Conservation (phyloP, 352 stramenopile genomes). For the Saprolegnia diclina region DNA sequence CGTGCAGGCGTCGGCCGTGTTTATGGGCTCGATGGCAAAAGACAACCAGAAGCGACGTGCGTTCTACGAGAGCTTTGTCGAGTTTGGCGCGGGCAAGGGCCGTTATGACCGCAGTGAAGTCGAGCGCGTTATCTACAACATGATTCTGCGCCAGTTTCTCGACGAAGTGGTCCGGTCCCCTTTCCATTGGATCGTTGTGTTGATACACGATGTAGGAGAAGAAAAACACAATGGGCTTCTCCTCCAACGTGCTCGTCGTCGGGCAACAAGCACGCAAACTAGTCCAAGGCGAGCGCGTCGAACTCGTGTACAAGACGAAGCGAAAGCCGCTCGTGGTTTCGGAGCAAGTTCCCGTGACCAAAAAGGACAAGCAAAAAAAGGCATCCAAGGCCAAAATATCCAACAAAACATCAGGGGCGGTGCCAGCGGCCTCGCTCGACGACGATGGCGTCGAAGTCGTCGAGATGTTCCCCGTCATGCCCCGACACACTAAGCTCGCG, state of each 20-base stretch:
- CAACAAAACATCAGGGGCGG: constrained; percentile 24
- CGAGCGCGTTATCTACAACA: constrained; percentile 82
- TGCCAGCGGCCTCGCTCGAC: constrained; percentile 1
- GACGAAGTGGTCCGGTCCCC: constrained; percentile 48
- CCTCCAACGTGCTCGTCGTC: constrained; percentile 67
- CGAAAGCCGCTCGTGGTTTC: constrained; percentile 31
- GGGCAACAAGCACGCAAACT: constrained; percentile 52
- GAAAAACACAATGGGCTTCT: constrained; percentile 77
- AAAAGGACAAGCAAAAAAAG: constrained; percentile 34
- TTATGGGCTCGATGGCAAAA: constrained; percentile 59
- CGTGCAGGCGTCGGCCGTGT: constrained; percentile 68
- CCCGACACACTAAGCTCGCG: constrained; percentile 40
- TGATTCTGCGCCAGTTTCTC: constrained; percentile 81
- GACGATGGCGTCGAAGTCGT: constrained; percentile 56
- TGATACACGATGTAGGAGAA: constrained; percentile 42
- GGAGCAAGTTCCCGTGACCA: not conserved
- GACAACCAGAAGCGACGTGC: constrained; percentile 63
- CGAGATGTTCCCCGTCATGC: constrained; percentile 57
- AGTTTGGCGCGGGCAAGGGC: constrained; percentile 64
- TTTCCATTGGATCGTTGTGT: not conserved
- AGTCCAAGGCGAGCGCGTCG: constrained; percentile 55
- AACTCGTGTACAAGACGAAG: constrained; percentile 76
- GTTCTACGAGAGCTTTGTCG: constrained; percentile 47
- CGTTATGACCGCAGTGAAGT: constrained; percentile 72
- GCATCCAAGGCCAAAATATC: constrained; percentile 29